phyloP scores from a whole-genome alignment of 2,329 filamentous ascomycete genomes.

The Exophiala bonariae region DNA sequence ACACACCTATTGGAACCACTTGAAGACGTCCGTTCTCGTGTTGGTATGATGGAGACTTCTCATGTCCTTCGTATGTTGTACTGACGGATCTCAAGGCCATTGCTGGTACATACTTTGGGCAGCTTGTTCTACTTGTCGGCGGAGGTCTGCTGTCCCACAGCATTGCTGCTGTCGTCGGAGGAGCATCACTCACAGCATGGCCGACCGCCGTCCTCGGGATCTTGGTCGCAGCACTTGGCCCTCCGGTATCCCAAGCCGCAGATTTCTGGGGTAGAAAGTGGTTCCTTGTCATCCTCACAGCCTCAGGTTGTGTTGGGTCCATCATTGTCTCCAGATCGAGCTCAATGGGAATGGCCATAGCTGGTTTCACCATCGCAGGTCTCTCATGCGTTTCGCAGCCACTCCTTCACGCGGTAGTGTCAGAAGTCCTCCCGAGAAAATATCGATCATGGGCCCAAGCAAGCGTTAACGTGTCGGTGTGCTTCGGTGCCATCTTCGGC shows the following conservation, averaged over 20 bases:
- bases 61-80: neutral
- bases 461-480: slow-evolving; percentile 6
- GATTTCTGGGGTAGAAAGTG: slow-evolving; percentile 19
- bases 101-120: neutral
- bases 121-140: neutral
- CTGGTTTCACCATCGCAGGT: slow-evolving; percentile 6
- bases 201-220: slow-evolving; percentile 1
- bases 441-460: slow-evolving; percentile 11
- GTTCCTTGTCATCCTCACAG: slow-evolving; percentile 10
- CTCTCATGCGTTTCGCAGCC: slow-evolving; percentile 9
- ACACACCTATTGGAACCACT: slow-evolving; percentile 2
- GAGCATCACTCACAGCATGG: slow-evolving; percentile 4
- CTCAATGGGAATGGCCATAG: slow-evolving; percentile 7
- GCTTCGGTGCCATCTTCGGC: slow-evolving; percentile 5
- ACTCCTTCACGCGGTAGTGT: slow-evolving; percentile 9
- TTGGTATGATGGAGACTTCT: neutral
- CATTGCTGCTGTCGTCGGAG: slow-evolving; percentile 5
- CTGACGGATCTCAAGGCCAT: slow-evolving; percentile 1
- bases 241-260: neutral
- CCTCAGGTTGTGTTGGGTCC: slow-evolving; percentile 9
- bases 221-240: neutral
- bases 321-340: slow-evolving; percentile 9
- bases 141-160: neutral
- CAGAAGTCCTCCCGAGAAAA: slow-evolving; percentile 12
- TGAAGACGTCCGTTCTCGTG: neutral